Evolutionary conservation across 345 rosid genomes (phyloP).

Genomic region (Camelina neglecta): DNA sequence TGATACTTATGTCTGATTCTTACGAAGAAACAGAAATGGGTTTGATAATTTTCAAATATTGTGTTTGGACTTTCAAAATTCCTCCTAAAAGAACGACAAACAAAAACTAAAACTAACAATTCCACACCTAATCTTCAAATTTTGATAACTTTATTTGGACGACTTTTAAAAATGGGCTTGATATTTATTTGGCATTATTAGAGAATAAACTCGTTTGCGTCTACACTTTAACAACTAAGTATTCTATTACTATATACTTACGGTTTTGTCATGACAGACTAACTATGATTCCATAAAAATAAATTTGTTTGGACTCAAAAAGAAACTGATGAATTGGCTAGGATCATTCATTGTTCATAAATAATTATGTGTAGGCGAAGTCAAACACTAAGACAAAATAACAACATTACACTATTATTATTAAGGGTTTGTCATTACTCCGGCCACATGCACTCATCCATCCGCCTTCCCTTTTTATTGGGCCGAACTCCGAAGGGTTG

Average conservation of each 20-base stretch:
- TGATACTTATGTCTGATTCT: not conserved
- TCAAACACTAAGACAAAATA: not conserved
- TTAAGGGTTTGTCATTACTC: conserved; percentile 23
- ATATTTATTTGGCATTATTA: not conserved
- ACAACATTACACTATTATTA: not conserved
- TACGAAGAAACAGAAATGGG: not conserved
- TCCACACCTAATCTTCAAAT: conserved; percentile 2
- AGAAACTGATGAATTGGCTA: not conserved
- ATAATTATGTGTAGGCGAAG: not conserved
- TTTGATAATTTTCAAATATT: not conserved
- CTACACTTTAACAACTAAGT: conserved; percentile 10
- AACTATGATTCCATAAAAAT: conserved; percentile 6
- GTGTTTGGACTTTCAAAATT: not conserved
- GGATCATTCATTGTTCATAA: not conserved
- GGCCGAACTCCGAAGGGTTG: conserved; percentile 27
- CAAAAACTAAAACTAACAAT: not conserved
- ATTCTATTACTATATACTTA: not conserved
- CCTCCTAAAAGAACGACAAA: not conserved
- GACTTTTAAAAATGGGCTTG: conserved; percentile 9
- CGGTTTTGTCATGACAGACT: conserved; percentile 20
- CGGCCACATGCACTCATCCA: conserved; percentile 36
- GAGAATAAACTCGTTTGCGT: conserved; percentile 3
- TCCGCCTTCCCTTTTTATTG: conserved; percentile 27
- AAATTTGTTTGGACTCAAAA: conserved; percentile 8
- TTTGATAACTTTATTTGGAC: not conserved